Evolutionary conservation across 208 protist species (phyloP).

Genomic region (Vickermania ingenoplastis): DNA sequence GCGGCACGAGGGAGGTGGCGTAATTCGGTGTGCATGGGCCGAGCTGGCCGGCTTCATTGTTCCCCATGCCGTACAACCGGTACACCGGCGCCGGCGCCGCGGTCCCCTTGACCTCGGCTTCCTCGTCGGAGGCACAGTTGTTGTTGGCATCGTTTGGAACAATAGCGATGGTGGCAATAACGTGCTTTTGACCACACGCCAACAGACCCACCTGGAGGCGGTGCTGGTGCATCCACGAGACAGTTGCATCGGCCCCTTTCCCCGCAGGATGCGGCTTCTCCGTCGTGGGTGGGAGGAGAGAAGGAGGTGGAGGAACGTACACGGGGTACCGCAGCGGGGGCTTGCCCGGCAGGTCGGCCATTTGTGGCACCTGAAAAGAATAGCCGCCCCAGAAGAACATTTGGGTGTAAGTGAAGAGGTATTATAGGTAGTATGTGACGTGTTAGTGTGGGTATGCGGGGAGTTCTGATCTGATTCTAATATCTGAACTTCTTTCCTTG

Average conservation of each 20-base stretch:
- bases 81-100: not conserved
- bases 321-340: constrained; percentile 52
- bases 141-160: not conserved
- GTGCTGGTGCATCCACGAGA: constrained; percentile 4
- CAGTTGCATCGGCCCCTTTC: not conserved
- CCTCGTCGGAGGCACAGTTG: not conserved
- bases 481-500: no score
- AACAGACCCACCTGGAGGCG: constrained; percentile 29
- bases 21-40: constrained; percentile 53
- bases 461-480: no score
- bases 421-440: no score
- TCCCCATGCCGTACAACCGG: constrained; percentile 55
- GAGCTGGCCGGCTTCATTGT: constrained; percentile 66
- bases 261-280: not conserved
- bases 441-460: not conserved
- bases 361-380: constrained; percentile 56
- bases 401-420: no score
- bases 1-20: constrained; percentile 36
- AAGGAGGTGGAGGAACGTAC: constrained; percentile 45
- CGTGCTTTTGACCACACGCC: constrained; percentile 47
- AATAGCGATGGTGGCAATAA: constrained; percentile 26
- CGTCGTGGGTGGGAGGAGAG: not conserved
- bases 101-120: not conserved
- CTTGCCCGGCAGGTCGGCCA: constrained; percentile 24
- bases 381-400: constrained; percentile 88